Evolutionary conservation across 78 protist genomes (phyloP).

Genomic region (Salpingoeca rosetta): DNA sequence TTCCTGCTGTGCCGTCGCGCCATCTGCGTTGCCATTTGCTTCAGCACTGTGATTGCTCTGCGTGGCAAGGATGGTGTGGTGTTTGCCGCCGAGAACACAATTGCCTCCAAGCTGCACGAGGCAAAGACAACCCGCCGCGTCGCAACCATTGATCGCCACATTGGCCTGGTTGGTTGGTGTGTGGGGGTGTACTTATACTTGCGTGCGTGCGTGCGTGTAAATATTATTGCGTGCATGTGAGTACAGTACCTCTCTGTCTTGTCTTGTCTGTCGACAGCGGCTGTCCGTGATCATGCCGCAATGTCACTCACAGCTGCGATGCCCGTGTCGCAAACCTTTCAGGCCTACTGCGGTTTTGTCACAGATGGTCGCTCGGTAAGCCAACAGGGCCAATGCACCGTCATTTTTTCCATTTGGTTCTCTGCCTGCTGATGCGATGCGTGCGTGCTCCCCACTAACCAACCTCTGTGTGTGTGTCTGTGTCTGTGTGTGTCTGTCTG

Average conservation of each 20-base stretch:
- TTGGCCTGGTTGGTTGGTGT: constrained; percentile 61
- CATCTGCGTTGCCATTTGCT: no score
- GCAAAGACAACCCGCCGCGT: constrained; percentile 63
- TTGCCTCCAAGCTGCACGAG: constrained; percentile 77
- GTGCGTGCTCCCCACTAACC: no score
- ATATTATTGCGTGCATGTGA: constrained; percentile 2
- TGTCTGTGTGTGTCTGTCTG: constrained; percentile 4
- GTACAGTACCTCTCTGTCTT: background rate
- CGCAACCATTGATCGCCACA: constrained; percentile 61
- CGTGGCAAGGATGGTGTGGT: constrained; percentile 94
- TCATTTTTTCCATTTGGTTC: no score
- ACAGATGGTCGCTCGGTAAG: no score
- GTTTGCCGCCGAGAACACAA: constrained; percentile 90
- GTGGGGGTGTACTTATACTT: background rate
- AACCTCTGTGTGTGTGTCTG: background rate
- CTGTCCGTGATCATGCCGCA: no score
- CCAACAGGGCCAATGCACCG: no score
- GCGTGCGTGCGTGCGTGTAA: background rate
- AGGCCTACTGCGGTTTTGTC: no score
- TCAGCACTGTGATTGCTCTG: constrained; percentile 82
- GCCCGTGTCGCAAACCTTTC: no score
- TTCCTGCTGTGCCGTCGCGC: no score
- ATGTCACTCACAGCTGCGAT: no score
- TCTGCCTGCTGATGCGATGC: no score
- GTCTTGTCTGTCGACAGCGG: constrained; percentile 2